Percentiles rank a stretch among this genome's conserved stretches.
Conservation (phyloP, 805 yeast genomes). For the Saturnispora bothae region DNA sequence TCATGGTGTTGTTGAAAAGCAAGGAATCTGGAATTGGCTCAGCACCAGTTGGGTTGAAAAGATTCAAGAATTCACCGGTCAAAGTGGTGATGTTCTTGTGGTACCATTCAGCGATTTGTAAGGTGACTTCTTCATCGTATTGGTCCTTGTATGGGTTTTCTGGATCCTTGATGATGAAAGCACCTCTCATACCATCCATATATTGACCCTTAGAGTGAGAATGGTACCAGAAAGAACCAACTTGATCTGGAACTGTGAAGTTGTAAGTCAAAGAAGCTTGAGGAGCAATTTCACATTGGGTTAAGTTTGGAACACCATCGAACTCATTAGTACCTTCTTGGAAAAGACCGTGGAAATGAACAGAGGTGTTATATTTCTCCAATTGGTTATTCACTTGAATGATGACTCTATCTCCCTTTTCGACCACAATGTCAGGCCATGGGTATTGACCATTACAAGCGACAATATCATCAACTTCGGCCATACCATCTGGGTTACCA, state of each 20-base stretch:
- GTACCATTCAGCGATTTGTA: slow-evolving; percentile 83
- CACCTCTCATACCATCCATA: slow-evolving; percentile 86
- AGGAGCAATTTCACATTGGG: slow-evolving; percentile 89
- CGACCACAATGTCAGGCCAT: slow-evolving; percentile 72
- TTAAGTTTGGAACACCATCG: slow-evolving; percentile 87
- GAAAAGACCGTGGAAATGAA: slow-evolving; percentile 94
- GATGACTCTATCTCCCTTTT: slow-evolving; percentile 69
- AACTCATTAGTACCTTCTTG: slow-evolving; percentile 61
- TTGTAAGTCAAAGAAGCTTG: slow-evolving; percentile 64
- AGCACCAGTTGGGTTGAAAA: slow-evolving; percentile 93
- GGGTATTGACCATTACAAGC: slow-evolving; percentile 58
- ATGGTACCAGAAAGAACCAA: slow-evolving; percentile 95
- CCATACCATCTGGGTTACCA: slow-evolving; percentile 47
- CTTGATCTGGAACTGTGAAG: slow-evolving; percentile 75
- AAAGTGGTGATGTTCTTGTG: slow-evolving; percentile 49
- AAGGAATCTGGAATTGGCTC: slow-evolving; percentile 88
- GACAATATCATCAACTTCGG: slow-evolving; percentile 32
- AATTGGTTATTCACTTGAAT: slow-evolving; percentile 71
- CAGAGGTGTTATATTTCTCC: slow-evolving; percentile 53
- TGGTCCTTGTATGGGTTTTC: slow-evolving; percentile 51
- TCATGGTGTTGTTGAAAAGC: slow-evolving; percentile 72
- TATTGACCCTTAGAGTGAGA: slow-evolving; percentile 86
- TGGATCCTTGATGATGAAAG: slow-evolving; percentile 56
- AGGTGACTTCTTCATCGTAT: slow-evolving; percentile 67
- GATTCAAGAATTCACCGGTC: slow-evolving; percentile 46